Evolutionary conservation across 2,329 filamentous ascomycete species (phyloP).

Genomic region (Helotiales sp.): DNA sequence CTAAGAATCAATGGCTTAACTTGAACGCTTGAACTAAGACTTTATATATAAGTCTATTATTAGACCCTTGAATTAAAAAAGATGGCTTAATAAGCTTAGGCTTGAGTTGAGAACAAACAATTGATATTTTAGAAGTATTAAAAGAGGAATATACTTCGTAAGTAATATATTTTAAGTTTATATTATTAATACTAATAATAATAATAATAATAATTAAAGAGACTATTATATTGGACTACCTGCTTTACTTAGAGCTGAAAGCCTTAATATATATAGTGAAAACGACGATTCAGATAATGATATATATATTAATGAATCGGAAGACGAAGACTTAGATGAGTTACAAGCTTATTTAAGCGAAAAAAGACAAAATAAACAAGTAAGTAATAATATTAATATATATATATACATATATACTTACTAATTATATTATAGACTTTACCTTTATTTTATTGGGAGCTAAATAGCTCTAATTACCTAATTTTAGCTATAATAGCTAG

Average conservation of each 20-base stretch:
- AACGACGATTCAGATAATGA: background rate
- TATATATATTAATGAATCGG: background rate
- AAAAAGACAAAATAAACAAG: background rate
- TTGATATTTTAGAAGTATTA: background rate
- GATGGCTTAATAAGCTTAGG: background rate
- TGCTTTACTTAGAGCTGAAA: background rate
- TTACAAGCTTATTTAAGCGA: background rate
- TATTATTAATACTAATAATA: background rate
- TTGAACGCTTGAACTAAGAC: background rate
- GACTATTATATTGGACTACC: background rate
- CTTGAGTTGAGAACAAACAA: background rate
- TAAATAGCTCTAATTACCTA: background rate
- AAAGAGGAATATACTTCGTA: background rate
- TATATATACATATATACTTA: background rate
- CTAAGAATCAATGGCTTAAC: background rate
- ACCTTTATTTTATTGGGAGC: background rate
- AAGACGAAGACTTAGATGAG: background rate
- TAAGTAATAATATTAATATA: background rate
- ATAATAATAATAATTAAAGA: background rate
- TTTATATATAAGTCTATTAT: constrained; percentile 1
- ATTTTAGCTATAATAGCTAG: background rate
- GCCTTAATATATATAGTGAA: background rate
- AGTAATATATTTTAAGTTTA: background rate
- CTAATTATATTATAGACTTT: background rate
- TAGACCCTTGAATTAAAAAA: background rate